These are phyloP conservation scores for Penicillium fimorum DNA, from an alignment of 495 filamentous ascomycete genomes.

Conservation along the genomic window DNA sequence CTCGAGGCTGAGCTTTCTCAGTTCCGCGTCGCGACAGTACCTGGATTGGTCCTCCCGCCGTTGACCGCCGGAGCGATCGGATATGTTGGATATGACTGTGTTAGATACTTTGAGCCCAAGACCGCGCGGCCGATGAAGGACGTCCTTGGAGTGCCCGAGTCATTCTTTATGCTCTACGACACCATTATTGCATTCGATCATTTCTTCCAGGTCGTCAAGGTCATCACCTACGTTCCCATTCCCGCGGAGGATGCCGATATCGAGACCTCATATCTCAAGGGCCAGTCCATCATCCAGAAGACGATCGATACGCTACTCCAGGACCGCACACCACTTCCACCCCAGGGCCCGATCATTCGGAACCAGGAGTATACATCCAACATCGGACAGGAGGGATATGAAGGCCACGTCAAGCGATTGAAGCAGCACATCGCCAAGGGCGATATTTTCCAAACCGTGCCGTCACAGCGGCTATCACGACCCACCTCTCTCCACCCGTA, in stretches of 20 bases:
- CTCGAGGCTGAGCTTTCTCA: slow-evolving; percentile 77
- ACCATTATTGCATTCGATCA: slow-evolving; percentile 94
- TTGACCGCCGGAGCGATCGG: slow-evolving; percentile 90
- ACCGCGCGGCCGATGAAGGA: slow-evolving; percentile 85
- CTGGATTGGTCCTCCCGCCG: slow-evolving; percentile 75
- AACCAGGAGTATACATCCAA: slow-evolving; percentile 87
- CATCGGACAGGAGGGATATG: slow-evolving; percentile 84
- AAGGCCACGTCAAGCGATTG: slow-evolving; percentile 73
- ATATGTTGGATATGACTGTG: slow-evolving; percentile 96
- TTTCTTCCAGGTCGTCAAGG: slow-evolving; percentile 86
- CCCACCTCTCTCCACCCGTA: slow-evolving; percentile 91
- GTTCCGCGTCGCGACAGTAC: slow-evolving; percentile 74
- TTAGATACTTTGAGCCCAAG: slow-evolving; percentile 95
- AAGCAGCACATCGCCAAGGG: slow-evolving; percentile 86
- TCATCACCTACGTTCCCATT: slow-evolving; percentile 80
- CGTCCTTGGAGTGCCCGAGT: slow-evolving; percentile 82
- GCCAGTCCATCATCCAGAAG: slow-evolving; percentile 57
- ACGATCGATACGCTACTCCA: slow-evolving; percentile 67
- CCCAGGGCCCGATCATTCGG: slow-evolving; percentile 66
- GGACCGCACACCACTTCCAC: slow-evolving; percentile 73
- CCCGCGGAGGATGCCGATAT: slow-evolving; percentile 49
- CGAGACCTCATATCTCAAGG: slow-evolving; percentile 61
- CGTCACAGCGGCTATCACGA: slow-evolving; percentile 86
- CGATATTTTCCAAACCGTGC: slow-evolving; percentile 96
- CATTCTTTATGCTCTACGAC: slow-evolving; percentile 96